Evolutionary conservation across 306 rosid species (phyloP), one percentile per base, ranked within the genome.

Genomic region (Cicer pinnatifidum): DNA sequence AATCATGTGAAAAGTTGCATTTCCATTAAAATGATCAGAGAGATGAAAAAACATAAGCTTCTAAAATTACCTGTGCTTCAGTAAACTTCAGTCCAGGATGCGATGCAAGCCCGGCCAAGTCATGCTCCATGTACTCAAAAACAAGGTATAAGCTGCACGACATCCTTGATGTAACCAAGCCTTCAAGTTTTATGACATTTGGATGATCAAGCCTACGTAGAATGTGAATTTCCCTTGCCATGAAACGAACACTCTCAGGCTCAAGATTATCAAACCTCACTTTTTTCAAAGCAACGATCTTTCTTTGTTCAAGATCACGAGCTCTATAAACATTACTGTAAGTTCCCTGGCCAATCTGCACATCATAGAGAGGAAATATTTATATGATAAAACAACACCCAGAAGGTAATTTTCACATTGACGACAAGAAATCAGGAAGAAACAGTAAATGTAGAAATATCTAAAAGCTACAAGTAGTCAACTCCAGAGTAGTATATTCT

Each of bases 331-430:
- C 98, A 73, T 90, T 90, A 76, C 98, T 92, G 72, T 92, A 92
- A 79, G 98, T 92, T 78, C 98, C 98, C 85, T 92, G 98, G 54
- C 97, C 98, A 87, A 92, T 92, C 98, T 92, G 85, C 85, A 83
- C 16, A 70, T 38, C 53, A 54, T 8, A 54, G 9, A 61, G 65
- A 57, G 57, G 70, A 54, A 52, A 78, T 23, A 37, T 48, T 11
- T 39, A n/a, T 6, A 9, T 20, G 20, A 43, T 13, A 57, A 23
- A 43, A 65, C 57, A 75, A 59, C 48, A 76, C 41, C 11, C 35
- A 65, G 70, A 38, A 60, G 60, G 54, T 53, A 64, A 77, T 40
- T 37, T 56, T 61, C 47, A 73, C 70, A 71, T 15, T 20, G 51
- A 64, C 54, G 17, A 57, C 46, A 12, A 7, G 58, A 39, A 43